phyloP scores from a whole-genome alignment of 78 protist species.

The Planoprotostelium fungivorum region DNA sequence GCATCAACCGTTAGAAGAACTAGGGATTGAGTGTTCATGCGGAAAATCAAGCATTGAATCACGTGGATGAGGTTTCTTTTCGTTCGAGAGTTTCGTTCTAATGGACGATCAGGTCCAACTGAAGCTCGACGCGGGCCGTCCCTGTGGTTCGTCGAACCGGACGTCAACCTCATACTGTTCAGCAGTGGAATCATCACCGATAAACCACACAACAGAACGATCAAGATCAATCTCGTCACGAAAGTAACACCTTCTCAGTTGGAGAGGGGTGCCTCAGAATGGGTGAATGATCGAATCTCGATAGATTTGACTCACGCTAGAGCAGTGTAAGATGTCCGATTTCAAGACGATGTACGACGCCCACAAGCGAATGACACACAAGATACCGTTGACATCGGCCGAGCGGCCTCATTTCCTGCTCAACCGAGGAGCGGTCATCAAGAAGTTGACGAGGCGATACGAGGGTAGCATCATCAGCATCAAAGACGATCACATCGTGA shows the following conservation, averaged over 20 bases:
- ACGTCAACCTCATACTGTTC: neutral
- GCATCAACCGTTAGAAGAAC: no score
- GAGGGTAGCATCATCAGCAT: neutral
- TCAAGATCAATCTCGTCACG: neutral
- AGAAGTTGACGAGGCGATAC: neutral
- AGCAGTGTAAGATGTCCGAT: neutral
- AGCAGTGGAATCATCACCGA: neutral
- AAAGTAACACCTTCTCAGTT: neutral
- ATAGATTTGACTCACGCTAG: no score
- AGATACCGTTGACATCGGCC: neutral
- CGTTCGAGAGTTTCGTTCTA: no score
- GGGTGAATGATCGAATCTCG: neutral
- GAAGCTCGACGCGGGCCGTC: neutral
- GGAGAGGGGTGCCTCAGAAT: neutral
- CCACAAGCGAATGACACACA: neutral
- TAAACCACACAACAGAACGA: neutral
- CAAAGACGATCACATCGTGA: neutral
- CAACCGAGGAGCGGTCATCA: neutral
- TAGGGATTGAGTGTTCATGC: neutral
- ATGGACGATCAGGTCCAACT: no score
- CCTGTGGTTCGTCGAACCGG: neutral
- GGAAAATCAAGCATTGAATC: neutral
- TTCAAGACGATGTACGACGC: neutral
- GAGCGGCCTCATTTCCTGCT: neutral
- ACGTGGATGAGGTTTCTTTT: no score